Base-by-base conservation (phyloP, 306 rosid species). In the Cyclanthera cordifolia region DNA sequence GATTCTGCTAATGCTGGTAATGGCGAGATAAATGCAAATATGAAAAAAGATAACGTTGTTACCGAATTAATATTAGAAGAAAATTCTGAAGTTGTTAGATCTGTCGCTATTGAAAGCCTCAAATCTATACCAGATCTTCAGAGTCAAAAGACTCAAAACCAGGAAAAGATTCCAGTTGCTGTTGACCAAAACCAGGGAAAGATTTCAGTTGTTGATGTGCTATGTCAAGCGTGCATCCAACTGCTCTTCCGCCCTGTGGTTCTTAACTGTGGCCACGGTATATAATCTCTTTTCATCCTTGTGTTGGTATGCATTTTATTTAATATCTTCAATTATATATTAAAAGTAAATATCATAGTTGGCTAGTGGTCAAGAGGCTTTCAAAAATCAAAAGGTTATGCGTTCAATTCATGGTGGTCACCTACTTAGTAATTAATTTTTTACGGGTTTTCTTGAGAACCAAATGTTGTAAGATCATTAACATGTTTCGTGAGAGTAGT, bases 231-330 rank as follows among this genome's bases (percentile, higher is more conserved):
- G 49, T 91, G 97, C 96, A 85, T 83, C 65, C 86, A 76, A 39
- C 76, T 91, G 46, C 80, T 85, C n/a, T 81, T 79, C 80, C 83
- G 15, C 70, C 97, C 96, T 32, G 79, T 85, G 58, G 96, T 83
- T 82, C 88, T 88, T 69, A 85, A 87, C 70, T 91, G 97, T 79
- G 97, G 97, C 52, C 96, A 91, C 58, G 95, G 97, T 91, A 87
- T 23, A 61, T 37, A 12, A 19, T 39, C 16, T 28, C 20, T 8
- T 9, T 70, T 28, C 47, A 34, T 64, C 51, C 27, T 41, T 73
- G 39, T 53, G 34, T 45, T 59, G 52, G 65, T 20, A 10, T 76
- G 75, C 47, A 59, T 32, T 16, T 21, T 59, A 30, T 59, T 32
- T 32, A 8, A 8, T 59, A 59, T n/a, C 25, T 4, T 32, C 47